These are phyloP conservation scores for Plasmodium gonderi DNA, from an alignment of 169 alveolate species.

Conservation along the genomic window DNA sequence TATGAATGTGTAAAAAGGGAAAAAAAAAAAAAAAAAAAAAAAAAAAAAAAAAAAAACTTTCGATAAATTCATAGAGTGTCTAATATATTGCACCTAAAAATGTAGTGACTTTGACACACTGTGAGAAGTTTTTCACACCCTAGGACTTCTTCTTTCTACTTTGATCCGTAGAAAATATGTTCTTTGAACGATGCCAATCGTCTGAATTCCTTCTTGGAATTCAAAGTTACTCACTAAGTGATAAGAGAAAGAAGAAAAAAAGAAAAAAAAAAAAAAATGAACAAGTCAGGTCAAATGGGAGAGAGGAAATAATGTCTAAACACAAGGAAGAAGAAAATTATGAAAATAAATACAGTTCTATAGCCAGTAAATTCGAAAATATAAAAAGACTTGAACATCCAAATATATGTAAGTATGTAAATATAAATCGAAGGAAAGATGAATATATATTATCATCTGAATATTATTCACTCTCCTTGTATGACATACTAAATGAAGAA, in stretches of 20 bases:
- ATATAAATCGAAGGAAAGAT: conserved; percentile 19
- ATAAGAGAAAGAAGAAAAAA: not conserved
- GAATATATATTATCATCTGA: conserved; percentile 39
- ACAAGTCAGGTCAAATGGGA: not conserved
- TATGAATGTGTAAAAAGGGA: too few relatives aligned
- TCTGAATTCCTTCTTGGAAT: conserved; percentile 58
- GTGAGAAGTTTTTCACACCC: too few relatives aligned
- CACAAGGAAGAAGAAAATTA: not conserved
- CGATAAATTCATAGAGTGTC: too few relatives aligned
- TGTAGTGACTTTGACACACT: too few relatives aligned
- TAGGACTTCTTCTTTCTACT: too few relatives aligned
- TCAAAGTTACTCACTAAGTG: conserved; percentile 36
- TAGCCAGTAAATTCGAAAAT: conserved; percentile 52
- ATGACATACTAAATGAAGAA: conserved; percentile 28
- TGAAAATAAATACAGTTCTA: conserved; percentile 11
- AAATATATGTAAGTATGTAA: conserved; percentile 42
- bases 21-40: too few relatives aligned
- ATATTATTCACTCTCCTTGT: conserved; percentile 27
- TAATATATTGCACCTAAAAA: too few relatives aligned
- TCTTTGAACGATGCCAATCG: conserved; percentile 26
- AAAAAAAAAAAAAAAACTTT: too few relatives aligned
- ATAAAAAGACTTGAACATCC: conserved; percentile 38
- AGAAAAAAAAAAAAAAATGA: not conserved
- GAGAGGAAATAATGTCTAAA: not conserved
- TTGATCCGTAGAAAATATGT: not conserved